phyloP scores from a whole-genome alignment of 371 early-diverging fungal genomes.

The Mortierella sp. region DNA sequence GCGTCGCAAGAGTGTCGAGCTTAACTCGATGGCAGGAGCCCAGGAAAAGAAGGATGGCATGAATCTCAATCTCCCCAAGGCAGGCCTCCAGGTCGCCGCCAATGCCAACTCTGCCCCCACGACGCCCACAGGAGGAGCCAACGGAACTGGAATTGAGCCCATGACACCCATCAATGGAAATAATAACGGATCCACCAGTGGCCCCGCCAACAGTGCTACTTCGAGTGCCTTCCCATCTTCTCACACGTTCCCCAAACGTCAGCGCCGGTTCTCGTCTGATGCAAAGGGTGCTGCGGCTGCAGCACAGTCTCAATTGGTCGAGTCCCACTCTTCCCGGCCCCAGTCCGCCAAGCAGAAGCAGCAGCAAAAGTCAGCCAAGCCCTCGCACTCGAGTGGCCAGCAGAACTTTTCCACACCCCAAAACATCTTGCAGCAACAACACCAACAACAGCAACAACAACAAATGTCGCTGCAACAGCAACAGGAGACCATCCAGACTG shows the following conservation, averaged over 20 bases:
- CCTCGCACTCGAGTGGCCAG: conserved; percentile 3
- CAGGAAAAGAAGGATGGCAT: conserved; percentile 46
- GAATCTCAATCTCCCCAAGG: conserved; percentile 34
- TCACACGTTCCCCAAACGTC: conserved; percentile 56
- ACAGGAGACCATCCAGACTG: conserved; percentile 34
- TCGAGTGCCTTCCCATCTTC: conserved; percentile 29
- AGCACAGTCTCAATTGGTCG: conserved; percentile 31
- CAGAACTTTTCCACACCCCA: conserved; percentile 40
- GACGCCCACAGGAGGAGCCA: conserved; percentile 42
- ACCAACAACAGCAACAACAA: conserved; percentile 39
- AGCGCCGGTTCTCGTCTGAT: conserved; percentile 54
- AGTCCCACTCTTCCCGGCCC: conserved; percentile 28
- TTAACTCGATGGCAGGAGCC: conserved; percentile 27
- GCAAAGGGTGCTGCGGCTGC: conserved; percentile 40
- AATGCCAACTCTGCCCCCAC: conserved; percentile 39
- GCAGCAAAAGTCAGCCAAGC: conserved; percentile 11
- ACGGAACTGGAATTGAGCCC: conserved; percentile 11
- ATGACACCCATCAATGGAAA: conserved; percentile 17
- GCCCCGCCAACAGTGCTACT: background rate
- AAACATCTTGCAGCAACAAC: conserved; percentile 38
- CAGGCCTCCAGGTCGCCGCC: conserved; percentile 6
- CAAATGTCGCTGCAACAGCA: conserved; percentile 30
- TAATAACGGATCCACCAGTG: background rate
- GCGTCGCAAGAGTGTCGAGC: conserved; percentile 52
- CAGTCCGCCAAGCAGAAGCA: conserved; percentile 45